Evolutionary conservation across 2,329 filamentous ascomycete species (phyloP), one percentile per base, ranked within the genome.

Genomic region (Basipetospora sp.): DNA sequence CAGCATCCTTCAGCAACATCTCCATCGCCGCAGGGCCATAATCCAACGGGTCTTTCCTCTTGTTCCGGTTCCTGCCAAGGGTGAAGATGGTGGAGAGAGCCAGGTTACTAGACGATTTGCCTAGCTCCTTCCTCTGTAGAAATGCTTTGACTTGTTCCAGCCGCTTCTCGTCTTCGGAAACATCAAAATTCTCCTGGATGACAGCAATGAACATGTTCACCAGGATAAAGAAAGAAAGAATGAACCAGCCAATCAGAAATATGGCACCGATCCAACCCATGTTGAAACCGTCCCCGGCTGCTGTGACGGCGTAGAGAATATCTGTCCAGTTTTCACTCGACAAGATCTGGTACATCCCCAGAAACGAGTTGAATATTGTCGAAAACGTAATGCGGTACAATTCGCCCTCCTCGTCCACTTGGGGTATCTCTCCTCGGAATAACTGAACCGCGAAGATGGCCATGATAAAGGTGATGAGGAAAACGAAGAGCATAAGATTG

Each of bases 121-220:
- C 82, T 22, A 94, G 65, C 49, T 96, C 87, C 53, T 88, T 92
- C 47, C 87, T 77, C 52, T 93, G 84, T 31, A 98, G 64, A 49
- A 96, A 98, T 2, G 88, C 84, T 51, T 87, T 88, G 43, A 98
- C 87, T 59, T 98, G 92, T 54, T 96, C 85, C 43, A 96, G 62
- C 15, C 92, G 85, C 60, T 98, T 98, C 56, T 96, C 87, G 53
- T 98, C 92, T 55, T 98, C 90, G 3, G 87, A 93, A 18, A 98
- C 86, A 59, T 98, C 90, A 54, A 98, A 98, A 52, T 94, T 98
- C 54, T 98, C 90, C 57, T 98, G 90, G 46, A 98, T 98, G 61
- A 98, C 90, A 67, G 90, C 90, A 82, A 98, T 96, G 66, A 98
- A 98, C 90, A 98, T 98, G 53, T 96, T 98, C 63, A 98, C 63